Conservation (phyloP, 2,329 filamentous ascomycete genomes). For the Fusarium mangiferae region DNA sequence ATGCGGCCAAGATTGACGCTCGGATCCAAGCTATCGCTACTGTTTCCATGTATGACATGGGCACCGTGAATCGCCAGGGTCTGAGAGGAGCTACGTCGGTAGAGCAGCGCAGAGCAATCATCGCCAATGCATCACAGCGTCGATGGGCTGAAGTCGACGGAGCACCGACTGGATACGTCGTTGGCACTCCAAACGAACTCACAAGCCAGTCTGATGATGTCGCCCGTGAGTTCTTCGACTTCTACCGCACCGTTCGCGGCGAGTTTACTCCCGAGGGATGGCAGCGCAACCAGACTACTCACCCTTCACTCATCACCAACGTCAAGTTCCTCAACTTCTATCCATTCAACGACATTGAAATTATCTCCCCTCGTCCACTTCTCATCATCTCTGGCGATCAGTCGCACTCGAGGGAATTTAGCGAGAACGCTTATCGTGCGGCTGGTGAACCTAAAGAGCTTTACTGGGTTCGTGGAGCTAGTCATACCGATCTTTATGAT, state of each 20-base stretch:
- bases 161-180: not conserved
- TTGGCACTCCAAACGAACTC: not conserved
- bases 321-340: slow-evolving; percentile 1
- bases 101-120: not conserved
- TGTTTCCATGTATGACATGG: slow-evolving; percentile 1
- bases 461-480: not conserved
- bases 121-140: not conserved
- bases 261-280: not conserved
- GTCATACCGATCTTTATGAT: not conserved
- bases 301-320: not conserved
- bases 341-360: not conserved
- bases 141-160: not conserved
- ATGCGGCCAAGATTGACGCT: not conserved
- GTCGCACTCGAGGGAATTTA: not conserved
- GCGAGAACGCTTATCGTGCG: not conserved
- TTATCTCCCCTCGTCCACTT: not conserved
- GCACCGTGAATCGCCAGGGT: not conserved
- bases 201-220: not conserved
- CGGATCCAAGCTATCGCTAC: not conserved
- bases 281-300: not conserved
- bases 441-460: not conserved
- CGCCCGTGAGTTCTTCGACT: not conserved
- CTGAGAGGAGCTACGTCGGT: not conserved
- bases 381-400: not conserved
- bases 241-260: not conserved